Base-by-base conservation (phyloP, 352 stramenopile genomes). In the Phytophthora ohioensis region DNA sequence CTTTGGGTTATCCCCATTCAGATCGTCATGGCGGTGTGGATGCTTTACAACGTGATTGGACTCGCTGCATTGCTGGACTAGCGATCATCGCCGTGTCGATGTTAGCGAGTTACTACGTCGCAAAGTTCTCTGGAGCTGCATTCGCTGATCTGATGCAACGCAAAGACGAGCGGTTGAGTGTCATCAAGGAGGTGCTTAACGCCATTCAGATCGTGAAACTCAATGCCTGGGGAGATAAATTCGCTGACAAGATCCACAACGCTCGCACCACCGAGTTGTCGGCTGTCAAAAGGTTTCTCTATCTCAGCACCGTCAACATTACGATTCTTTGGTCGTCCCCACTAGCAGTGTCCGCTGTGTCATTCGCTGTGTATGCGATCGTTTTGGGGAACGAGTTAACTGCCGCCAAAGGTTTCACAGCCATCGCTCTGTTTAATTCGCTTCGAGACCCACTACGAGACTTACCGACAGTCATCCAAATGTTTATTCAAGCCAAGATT, bases 181-280 rank as follows among this genome's bases (percentile, higher is more conserved):
- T 91, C 0, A 93, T 97, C 45, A 97, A 92, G 60, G 96, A 99
- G 71, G 85, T 97, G 0, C 80, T 98, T 21, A 76, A 82, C 30
- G 84, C 91, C n/a, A 98, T 99, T 64, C 94, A 98, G 71, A 88
- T 98, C 51, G 93, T 99, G 68, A 99, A 99, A 67, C 70, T 99
- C 1, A 98, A 98, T 64, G 90, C 84, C 0, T 98, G 91, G 91
- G 94, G 98, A 57, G 42, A 61, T 36, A 86, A 90, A 9, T 97
- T 97, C 75, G 71, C 76, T 5, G 88, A 88, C 17, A 85, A 95
- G 66, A 88, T 98, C 41, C 60, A 73, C 42, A 47, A 72, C 21
- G 43, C 93, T 10, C 81, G 93, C 17, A 64, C 80, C 11, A 90
- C 92, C 55, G 97, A 98, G 72, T 92, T 96, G 51, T 73, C 83